Evolutionary conservation across 345 rosid species (phyloP), one percentile per base, ranked within the genome.

Genomic region (Laguncularia racemosa): DNA sequence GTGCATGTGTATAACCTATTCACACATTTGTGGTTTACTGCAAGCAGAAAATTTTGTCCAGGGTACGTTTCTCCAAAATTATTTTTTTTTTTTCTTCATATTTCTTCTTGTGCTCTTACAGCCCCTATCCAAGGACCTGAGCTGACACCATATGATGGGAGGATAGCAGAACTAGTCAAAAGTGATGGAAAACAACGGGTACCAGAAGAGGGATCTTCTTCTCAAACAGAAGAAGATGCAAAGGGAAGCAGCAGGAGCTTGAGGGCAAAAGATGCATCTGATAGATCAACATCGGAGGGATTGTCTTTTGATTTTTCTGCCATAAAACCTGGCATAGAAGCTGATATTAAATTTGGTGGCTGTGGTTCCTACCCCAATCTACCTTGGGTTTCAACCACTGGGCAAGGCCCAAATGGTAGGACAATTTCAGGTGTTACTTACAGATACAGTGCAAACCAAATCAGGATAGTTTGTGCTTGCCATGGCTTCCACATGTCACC

Each of bases 371-470:
- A 60, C 44, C 97, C 99, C 10, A 84, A 89, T 71, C 66, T 93
- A 58, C 99, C 97, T 3, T 90, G 99, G 99, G 97, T 93, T 55
- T 93, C 96, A 46, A 84, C 97, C 67, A 90, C 89, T 0, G 91
- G 82, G 13, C 76, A 85, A 48, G 96, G 95, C 40, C 96, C 87
- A 5, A 81, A 93, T 18, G 96, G 99, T 2, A 70, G 85, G 69
- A 84, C 96, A 16, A 87, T 93, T 56, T 93, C 97, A 0, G 99
- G 99, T 53, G 99, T 93, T 15, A 79, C 97, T 13, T 93, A 93
- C 67, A 70, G 74, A 61, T 93, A 55, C 83, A 86, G 76, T 10
- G 62, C 83, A 12, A 83, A 76, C 74, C 96, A 82, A 71, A 81
- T 93, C 57, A 79, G 69, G 73, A 89, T 93, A 10, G 99, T 93